Conservation (phyloP, 1,139 yeast species). For the Blastobotrys arbuscula region DNA sequence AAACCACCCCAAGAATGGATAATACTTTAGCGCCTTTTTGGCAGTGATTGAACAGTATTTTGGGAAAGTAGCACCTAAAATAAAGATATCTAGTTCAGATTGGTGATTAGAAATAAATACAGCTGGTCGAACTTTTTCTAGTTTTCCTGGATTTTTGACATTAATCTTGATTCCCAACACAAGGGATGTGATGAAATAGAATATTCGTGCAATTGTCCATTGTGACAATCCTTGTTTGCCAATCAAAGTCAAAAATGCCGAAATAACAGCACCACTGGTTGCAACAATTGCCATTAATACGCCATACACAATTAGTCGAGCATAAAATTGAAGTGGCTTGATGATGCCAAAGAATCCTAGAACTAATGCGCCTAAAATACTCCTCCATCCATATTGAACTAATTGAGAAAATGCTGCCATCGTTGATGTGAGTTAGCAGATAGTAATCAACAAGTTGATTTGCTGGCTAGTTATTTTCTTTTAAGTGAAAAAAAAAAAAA, state of each 20-base stretch:
- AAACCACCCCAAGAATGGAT: conserved; percentile 97
- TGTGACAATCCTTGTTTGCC: conserved; percentile 82
- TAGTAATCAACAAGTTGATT: no score
- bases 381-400: conserved; percentile 17
- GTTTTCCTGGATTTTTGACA: conserved; percentile 55
- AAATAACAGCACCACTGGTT: conserved; percentile 52
- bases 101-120: conserved; percentile 89
- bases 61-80: conserved; percentile 81
- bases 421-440: no score
- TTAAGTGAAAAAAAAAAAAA: neutral
- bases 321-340: conserved; percentile 35
- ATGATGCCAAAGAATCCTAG: conserved; percentile 34
- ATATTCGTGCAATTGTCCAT: conserved; percentile 83
- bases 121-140: conserved; percentile 54
- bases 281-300: conserved; percentile 30
- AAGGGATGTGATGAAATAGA: conserved; percentile 54
- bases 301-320: conserved; percentile 33
- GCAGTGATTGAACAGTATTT: conserved; percentile 90
- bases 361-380: conserved; percentile 25
- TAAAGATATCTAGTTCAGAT: conserved; percentile 69
- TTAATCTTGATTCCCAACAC: conserved; percentile 65
- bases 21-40: conserved; percentile 71
- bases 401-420: conserved; percentile 11
- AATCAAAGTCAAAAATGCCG: conserved; percentile 55
- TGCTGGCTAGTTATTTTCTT: neutral